These are phyloP conservation scores for Eremothecium sinecaudum DNA, from an alignment of 1,139 yeast genomes.

Conservation along the genomic window DNA sequence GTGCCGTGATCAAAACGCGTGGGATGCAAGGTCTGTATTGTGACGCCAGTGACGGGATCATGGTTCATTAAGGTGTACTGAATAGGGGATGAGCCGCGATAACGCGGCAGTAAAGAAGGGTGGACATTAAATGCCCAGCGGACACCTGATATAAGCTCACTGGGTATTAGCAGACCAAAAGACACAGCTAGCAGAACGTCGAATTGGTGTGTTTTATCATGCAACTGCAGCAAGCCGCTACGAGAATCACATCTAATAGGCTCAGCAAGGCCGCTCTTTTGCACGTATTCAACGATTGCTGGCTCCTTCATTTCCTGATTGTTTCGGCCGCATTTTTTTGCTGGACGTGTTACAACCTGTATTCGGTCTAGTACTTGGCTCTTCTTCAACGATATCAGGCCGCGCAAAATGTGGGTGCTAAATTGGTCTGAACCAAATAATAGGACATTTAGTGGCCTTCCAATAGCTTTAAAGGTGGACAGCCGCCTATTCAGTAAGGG, in stretches of 20 bases:
- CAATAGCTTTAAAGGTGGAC: background rate
- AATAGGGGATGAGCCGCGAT: conserved; percentile 86
- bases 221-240: conserved; percentile 40
- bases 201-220: conserved; percentile 28
- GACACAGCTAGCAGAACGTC: conserved; percentile 81
- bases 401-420: conserved; percentile 50
- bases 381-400: conserved; percentile 34
- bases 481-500: too few species aligned
- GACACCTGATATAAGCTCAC: conserved; percentile 39
- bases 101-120: conserved; percentile 77
- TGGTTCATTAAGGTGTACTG: conserved; percentile 66
- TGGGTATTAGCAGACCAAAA: conserved; percentile 74
- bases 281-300: conserved; percentile 45
- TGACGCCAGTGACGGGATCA: conserved; percentile 64
- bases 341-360: conserved; percentile 56
- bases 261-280: conserved; percentile 27
- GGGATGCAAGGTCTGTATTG: conserved; percentile 86
- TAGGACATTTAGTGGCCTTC: conserved; percentile 36
- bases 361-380: conserved; percentile 36
- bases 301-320: conserved; percentile 41
- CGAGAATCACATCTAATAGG: conserved; percentile 52
- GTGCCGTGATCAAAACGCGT: conserved; percentile 74
- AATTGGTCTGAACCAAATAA: conserved; percentile 80
- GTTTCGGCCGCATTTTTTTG: conserved; percentile 67
- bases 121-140: conserved; percentile 75